Conservation (phyloP, 768 basidiomycete genomes). For the Mycena maculata region DNA sequence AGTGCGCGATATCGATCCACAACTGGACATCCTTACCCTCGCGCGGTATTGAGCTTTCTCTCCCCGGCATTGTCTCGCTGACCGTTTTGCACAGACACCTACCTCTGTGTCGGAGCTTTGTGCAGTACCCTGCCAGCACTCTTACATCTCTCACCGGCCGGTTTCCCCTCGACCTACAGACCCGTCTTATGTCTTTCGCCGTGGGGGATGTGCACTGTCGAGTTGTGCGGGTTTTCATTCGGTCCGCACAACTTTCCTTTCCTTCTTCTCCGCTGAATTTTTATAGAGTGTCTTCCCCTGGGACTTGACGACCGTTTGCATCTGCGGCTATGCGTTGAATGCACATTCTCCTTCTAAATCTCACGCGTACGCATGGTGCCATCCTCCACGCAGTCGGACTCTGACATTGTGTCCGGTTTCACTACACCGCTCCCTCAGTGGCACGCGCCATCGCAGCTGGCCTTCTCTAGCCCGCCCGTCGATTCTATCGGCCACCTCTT, state of each 20-base stretch:
- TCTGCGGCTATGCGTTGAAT: neutral
- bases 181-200: neutral
- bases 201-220: neutral
- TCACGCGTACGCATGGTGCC: too few relatives aligned
- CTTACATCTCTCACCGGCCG: neutral
- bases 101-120: neutral
- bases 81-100: neutral
- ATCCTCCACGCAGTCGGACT: too few relatives aligned
- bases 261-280: neutral
- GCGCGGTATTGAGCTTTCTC: neutral
- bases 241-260: neutral
- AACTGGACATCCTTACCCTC: neutral
- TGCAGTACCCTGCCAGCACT: neutral
- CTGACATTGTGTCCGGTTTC: too few relatives aligned
- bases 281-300: neutral
- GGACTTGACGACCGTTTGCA: neutral
- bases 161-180: neutral
- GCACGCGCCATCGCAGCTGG: neutral
- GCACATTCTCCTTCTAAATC: too few relatives aligned
- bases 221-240: neutral
- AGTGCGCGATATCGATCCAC: neutral
- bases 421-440: neutral
- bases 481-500: neutral
- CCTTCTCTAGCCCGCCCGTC: neutral
- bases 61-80: neutral